Evolutionary conservation across 257 asterid genomes (phyloP).

Genomic region (Rehmannia glutinosa): DNA sequence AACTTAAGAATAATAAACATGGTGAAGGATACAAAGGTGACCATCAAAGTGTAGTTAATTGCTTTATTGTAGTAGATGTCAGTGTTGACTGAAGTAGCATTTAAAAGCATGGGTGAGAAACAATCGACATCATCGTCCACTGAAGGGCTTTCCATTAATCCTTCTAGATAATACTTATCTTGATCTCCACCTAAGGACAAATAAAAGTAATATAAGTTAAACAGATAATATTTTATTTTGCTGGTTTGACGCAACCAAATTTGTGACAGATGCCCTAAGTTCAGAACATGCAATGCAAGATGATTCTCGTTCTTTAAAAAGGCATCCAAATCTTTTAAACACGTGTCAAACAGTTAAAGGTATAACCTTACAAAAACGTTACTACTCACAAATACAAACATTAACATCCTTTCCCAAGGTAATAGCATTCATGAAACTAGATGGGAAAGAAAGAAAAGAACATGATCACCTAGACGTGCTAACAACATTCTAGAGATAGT

Average conservation of each 20-base stretch:
- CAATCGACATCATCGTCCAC: slow-evolving; percentile 93
- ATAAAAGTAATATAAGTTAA: slow-evolving; percentile 12
- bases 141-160: slow-evolving; percentile 97
- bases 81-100: slow-evolving; percentile 85
- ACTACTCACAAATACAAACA: no score
- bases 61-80: slow-evolving; percentile 95
- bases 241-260: no score
- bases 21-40: slow-evolving; percentile 96
- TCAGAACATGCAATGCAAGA: no score
- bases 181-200: slow-evolving; percentile 70
- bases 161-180: slow-evolving; percentile 78
- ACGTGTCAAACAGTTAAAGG: no score
- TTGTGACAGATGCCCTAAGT: no score
- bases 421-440: background rate
- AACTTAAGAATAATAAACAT: slow-evolving; percentile 4
- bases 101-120: slow-evolving; percentile 87
- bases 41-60: slow-evolving; percentile 94
- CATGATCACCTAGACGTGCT: background rate
- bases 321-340: no score
- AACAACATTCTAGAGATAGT: slow-evolving; percentile 12
- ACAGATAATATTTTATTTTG: slow-evolving; percentile 3
- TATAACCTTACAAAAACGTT: no score
- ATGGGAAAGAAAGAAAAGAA: background rate
- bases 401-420: no score
- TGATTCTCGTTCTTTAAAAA: no score